Base-by-base conservation (phyloP, 2,329 filamentous ascomycete species). In the Stagonosporopsis tanaceti region DNA sequence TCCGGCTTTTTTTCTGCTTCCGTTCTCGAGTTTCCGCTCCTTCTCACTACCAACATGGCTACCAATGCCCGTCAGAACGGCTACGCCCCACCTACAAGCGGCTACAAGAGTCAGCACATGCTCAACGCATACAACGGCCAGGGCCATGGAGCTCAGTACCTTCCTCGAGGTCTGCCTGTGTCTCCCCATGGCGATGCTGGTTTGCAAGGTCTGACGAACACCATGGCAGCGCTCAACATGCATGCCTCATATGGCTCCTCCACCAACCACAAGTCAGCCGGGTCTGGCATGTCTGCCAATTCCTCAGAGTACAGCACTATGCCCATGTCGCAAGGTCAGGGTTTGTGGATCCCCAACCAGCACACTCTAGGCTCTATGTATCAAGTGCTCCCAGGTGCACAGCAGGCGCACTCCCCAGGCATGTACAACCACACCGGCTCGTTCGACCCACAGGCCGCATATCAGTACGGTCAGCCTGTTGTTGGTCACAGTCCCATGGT, bases 401-500 rank as follows among this genome's bases (percentile, higher is more conserved):
- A 75, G 61, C 71, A 74, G 59, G 48, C 61, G 2, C 68, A 74
- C 46, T 74, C 75, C 22, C 65, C 78, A 7, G 75, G 71, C 67
- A 79, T 82, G 74, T 82, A 82, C 72, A 78, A 74, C 35, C 77
- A 79, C 32, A 73, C 76, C 25, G 73, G 73, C 45, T 73, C 78
- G 27, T 82, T 78, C 66, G 76, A 81, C 57, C 76, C 76, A 28
- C 79, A 76, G 64, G 65, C 74, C 47, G 68, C 71, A 55, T 81
- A 80, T 65, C 78, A 76, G 61, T 81, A 81, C 47, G 65, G 66
- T 30, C 78, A 81, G 59, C 76, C 77, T 56, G 69, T 75, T 48
- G 76, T 80, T 60, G 78, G 81, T 62, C 73, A 78, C 50, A 80
- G 76, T 69, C 79, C 80, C 6, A 73, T 82, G 64, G 79, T 69